These are phyloP conservation scores for Phytophthora podocarpi DNA, from an alignment of 352 stramenopile species.

Conservation along the genomic window DNA sequence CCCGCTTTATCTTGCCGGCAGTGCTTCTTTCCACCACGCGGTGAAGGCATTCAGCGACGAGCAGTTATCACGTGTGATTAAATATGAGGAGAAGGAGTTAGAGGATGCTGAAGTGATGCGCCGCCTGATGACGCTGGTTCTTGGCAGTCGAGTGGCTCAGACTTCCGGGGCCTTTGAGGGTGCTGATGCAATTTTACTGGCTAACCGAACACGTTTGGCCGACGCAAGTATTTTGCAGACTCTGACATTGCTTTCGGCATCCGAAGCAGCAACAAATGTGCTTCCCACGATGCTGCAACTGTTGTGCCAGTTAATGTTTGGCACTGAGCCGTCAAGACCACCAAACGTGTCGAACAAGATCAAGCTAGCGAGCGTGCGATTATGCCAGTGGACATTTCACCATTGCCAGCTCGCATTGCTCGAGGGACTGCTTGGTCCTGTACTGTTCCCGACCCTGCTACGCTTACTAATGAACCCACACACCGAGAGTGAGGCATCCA, in stretches of 20 bases:
- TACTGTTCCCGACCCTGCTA: constrained; percentile 72
- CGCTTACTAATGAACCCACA: constrained; percentile 68
- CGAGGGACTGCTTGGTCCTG: constrained; percentile 61
- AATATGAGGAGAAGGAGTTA: constrained; percentile 59
- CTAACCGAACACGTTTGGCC: constrained; percentile 53
- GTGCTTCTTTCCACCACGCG: constrained; percentile 65
- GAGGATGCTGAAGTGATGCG: constrained; percentile 47
- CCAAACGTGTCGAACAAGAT: constrained; percentile 63
- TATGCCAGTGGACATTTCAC: constrained; percentile 70
- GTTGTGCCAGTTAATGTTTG: constrained; percentile 82
- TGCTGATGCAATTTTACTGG: constrained; percentile 43
- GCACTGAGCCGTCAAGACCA: constrained; percentile 48
- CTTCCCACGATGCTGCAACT: constrained; percentile 72
- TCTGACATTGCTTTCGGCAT: constrained; percentile 49
- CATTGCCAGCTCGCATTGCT: constrained; percentile 48
- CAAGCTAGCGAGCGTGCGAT: constrained; percentile 57
- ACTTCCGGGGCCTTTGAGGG: constrained; percentile 41
- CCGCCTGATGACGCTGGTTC: constrained; percentile 53
- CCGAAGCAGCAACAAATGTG: constrained; percentile 59
- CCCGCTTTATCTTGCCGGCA: constrained; percentile 58
- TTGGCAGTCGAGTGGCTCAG: constrained; percentile 67
- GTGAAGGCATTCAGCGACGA: constrained; percentile 77
- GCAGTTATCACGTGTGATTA: constrained; percentile 60
- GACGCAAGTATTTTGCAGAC: constrained; percentile 69
- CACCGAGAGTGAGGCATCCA: constrained; percentile 50